These are phyloP conservation scores for Coffea humblotiana DNA, from an alignment of 305 asterid genomes.

Conservation along the genomic window DNA sequence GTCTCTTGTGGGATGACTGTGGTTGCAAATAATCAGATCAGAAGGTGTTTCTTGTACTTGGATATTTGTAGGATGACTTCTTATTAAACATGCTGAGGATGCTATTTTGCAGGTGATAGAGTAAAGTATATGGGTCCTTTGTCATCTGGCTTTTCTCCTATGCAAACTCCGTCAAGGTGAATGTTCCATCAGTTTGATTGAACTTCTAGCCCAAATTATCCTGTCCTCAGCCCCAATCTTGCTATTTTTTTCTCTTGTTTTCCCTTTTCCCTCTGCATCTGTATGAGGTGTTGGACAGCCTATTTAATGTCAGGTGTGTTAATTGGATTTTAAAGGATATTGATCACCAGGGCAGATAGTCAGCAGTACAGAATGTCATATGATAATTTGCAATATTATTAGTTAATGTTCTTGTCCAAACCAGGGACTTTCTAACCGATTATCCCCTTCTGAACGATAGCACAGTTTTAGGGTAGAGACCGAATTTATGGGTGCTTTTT, in stretches of 20 bases:
- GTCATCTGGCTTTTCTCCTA: conserved; percentile 50
- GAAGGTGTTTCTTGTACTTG: neutral
- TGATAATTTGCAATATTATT: neutral
- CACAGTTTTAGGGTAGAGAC: neutral
- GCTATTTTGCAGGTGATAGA: conserved; percentile 66
- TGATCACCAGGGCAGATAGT: neutral
- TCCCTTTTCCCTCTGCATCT: neutral
- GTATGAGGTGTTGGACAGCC: neutral
- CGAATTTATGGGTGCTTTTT: neutral
- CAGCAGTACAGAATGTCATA: neutral
- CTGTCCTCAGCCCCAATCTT: neutral
- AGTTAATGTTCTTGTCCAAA: neutral
- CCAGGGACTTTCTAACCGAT: neutral
- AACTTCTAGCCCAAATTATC: neutral
- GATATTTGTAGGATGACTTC: neutral
- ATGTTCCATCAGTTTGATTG: conserved; percentile 5
- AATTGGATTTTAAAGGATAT: neutral
- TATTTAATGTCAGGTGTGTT: neutral
- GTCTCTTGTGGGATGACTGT: neutral
- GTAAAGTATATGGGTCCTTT: conserved; percentile 72
- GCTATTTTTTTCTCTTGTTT: neutral
- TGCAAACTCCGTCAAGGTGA: conserved; percentile 62
- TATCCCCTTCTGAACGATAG: neutral
- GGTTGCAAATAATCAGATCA: neutral
- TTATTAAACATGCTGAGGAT: neutral